Evolutionary conservation across 495 filamentous ascomycete genomes (phyloP), one percentile per base, ranked within the genome.

Genomic region (Talaromyces thailandensis): DNA sequence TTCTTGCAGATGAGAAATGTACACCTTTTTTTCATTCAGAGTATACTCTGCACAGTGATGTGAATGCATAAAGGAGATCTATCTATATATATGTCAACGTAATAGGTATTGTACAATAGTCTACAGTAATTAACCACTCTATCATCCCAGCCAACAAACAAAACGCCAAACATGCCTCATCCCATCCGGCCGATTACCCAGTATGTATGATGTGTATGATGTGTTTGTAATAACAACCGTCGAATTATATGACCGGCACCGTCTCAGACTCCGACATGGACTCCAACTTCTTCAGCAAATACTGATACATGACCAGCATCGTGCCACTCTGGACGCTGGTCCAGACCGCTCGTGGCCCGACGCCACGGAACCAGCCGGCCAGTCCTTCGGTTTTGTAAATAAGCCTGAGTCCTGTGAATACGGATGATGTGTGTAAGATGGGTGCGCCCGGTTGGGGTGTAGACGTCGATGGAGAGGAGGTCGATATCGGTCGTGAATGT

Each of bases 281-380:
- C 58, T 91, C 89, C 66, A 96, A 78, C 76, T 85, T 83, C 70
- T 88, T 87, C 68, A 98, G 72, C 56, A 98, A 77, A 61, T 84
- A 86, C 75, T 98, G 95, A 72, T 98, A 98, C 74, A 96, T 77
- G 61, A 98, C 91, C 67, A 98, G 75, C 94, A 98, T 98, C 56
- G 92, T 96, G 25, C 93, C 90, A 68, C 90, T 94, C 76, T 98
- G 94, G 56, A 97, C 89, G 70, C 91, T 95, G 55, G 94, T 98
- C 94, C 94, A 98, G n/a, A 97, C 91, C 61, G 86, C 85, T 32
- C 94, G 84, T 8, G 94, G 94, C 5, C 92, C 94, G 35, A 98
- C 94, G 12, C 94, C 94, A 37, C 95, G 85, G 73, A 98, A 98
- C 86, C 93, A 96, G 11, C 94, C 95, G 1, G 76, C 83, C 40